phyloP scores from a whole-genome alignment of 2,329 filamentous ascomycete species.

The Claviceps capensis region DNA sequence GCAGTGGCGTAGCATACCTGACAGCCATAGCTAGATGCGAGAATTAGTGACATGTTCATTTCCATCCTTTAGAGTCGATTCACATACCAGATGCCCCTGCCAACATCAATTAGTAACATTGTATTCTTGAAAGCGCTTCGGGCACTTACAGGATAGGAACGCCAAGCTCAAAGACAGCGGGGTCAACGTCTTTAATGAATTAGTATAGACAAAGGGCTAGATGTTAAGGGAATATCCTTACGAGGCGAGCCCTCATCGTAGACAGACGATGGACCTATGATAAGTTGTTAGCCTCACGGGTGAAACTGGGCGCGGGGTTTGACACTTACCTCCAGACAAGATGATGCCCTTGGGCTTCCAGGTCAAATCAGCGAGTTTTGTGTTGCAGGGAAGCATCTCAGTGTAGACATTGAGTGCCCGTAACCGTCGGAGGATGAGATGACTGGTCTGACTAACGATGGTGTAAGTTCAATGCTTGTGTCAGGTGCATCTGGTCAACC shows the following conservation, averaged over 20 bases:
- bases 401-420: slow-evolving; percentile 47
- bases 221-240: slow-evolving; percentile 16
- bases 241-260: slow-evolving; percentile 57
- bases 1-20: background rate
- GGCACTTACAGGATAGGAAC: slow-evolving; percentile 11
- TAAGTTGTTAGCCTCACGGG: background rate
- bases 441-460: slow-evolving; percentile 34
- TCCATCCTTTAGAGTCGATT: background rate
- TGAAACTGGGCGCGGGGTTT: slow-evolving; percentile 4
- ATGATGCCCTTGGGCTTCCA: slow-evolving; percentile 80
- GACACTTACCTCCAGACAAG: slow-evolving; percentile 22
- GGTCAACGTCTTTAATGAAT: slow-evolving; percentile 47
- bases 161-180: slow-evolving; percentile 32
- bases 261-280: slow-evolving; percentile 47
- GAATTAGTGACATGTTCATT: background rate
- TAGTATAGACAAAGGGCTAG: background rate
- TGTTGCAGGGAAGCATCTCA: slow-evolving; percentile 79
- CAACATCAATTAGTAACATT: background rate
- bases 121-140: background rate
- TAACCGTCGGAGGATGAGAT: slow-evolving; percentile 60
- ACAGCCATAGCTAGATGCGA: background rate
- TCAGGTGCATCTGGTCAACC: background rate
- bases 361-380: slow-evolving; percentile 60
- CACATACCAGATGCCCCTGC: slow-evolving; percentile 41
- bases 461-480: background rate